Evolutionary conservation across 768 basidiomycete genomes (phyloP), one percentile per base, ranked within the genome.

Genomic region (Panellus pusillus): DNA sequence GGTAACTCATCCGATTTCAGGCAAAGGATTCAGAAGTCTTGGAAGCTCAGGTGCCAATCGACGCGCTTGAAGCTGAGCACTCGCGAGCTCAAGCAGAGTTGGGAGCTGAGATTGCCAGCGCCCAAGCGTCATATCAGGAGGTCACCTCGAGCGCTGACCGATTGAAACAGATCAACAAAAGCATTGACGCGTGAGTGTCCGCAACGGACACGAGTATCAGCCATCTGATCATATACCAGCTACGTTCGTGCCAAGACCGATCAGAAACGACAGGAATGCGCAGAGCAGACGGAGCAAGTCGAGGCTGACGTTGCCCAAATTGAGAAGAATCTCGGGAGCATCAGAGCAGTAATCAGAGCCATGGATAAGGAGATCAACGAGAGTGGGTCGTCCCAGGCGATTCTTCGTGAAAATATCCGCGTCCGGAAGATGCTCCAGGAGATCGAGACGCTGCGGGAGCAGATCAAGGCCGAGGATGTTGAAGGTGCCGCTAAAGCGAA

Each of bases 401-500:
- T 86, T 67, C 69, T 92, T 49, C 82, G 88, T 56, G 90, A 93
- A 66, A 99, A 98, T 67, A 73, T 93, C 41, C 83, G 89, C 4
- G 82, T 91, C 49, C 78, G 92, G 52, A 80, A 81, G 63, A 74
- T 92, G 19, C 75, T 78, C 50, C 74, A 76, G 42, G 83, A 91
- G 49, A 88, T 97, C 27, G 74, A 73, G 27, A 74, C 75, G 1
- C 83, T 86, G 7, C 82, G 91, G 64, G 75, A 73, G 11, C 79
- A 93, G 68, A 88, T 97, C 50, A 84, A 86, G 42, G 72, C 75
- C 6, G 78, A 82, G 54, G 91, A 98, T 69, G 80, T 98, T 72
- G 93, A 95, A 60, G 85, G 83, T 56, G 91, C 93, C 17, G 88
- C 87, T 17, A 89, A 83, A 66, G 90, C 92, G 18, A 84, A 85